Percentiles rank a stretch among this genome's conserved stretches.
These are phyloP conservation scores for Physaria fendleri DNA, from an alignment of 345 rosid species.

Conservation along the genomic window DNA sequence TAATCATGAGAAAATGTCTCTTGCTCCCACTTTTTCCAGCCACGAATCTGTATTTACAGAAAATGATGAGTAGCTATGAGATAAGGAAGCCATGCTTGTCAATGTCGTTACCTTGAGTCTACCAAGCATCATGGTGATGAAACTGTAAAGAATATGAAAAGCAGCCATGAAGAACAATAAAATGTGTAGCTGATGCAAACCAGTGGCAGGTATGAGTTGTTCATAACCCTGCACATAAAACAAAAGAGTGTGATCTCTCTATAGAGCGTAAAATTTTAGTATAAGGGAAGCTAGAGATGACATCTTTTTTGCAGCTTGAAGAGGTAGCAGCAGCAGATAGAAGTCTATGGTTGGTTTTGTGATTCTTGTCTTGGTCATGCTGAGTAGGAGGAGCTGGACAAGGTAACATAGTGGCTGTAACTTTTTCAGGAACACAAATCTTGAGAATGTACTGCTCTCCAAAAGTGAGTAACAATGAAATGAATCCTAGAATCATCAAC, in stretches of 20 bases:
- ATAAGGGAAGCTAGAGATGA: not conserved
- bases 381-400: slow-evolving; percentile 31
- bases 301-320: not conserved
- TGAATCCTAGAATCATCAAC: slow-evolving; percentile 83
- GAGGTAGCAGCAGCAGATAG: slow-evolving; percentile 7
- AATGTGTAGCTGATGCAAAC: slow-evolving; percentile 77
- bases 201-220: slow-evolving; percentile 59
- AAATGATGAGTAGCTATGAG: not conserved
- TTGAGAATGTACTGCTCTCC: slow-evolving; percentile 50
- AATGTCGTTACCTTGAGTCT: slow-evolving; percentile 85
- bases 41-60: slow-evolving; percentile 51
- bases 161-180: slow-evolving; percentile 82
- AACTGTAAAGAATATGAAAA: slow-evolving; percentile 62
- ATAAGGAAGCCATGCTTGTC: not conserved
- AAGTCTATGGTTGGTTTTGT: slow-evolving; percentile 18
- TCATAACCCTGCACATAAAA: slow-evolving; percentile 17
- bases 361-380: slow-evolving; percentile 8
- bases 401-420: slow-evolving; percentile 64
- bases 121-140: slow-evolving; percentile 70
- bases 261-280: not conserved
- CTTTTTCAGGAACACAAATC: slow-evolving; percentile 54
- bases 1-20: slow-evolving; percentile 67
- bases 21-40: slow-evolving; percentile 85
- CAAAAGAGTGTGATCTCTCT: not conserved
- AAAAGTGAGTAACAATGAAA: slow-evolving; percentile 72